A percentile compares a stretch with the other conserved stretches of the same genome.
Evolutionary conservation across 495 filamentous ascomycete species (phyloP).

Genomic region (Massariosphaeria phaeospora): DNA sequence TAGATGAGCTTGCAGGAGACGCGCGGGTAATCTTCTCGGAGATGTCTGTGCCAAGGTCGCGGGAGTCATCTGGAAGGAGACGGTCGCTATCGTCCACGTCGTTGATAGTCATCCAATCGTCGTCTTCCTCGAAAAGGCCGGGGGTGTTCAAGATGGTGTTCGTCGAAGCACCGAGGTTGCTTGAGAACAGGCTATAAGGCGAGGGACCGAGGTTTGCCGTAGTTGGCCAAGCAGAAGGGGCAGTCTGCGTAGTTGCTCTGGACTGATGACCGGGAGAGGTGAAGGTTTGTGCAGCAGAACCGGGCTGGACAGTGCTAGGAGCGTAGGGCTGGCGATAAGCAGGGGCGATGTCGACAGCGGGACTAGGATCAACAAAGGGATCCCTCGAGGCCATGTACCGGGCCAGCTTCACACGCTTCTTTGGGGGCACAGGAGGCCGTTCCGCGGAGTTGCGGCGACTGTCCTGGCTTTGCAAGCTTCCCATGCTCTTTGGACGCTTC

Average conservation of each 20-base stretch:
- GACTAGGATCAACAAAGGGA: background rate
- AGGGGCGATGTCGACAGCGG: background rate
- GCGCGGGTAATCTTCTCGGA: background rate
- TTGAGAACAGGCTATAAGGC: background rate
- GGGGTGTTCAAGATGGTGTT: background rate
- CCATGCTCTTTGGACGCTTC: conserved; percentile 22
- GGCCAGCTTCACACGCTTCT: conserved; percentile 19
- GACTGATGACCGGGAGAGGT: background rate
- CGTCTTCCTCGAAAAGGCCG: conserved; percentile 1
- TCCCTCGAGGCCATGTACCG: conserved; percentile 9
- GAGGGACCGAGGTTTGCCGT: background rate
- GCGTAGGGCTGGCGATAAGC: background rate
- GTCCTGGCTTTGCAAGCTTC: conserved; percentile 10
- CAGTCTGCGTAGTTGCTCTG: background rate
- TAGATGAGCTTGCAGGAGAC: background rate
- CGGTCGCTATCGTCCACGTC: conserved; percentile 1
- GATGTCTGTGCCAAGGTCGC: background rate
- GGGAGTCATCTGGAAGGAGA: background rate
- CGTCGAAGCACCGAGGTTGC: background rate
- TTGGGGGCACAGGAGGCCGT: conserved; percentile 14
- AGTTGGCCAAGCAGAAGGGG: background rate
- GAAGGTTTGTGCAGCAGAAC: background rate
- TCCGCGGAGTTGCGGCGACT: conserved; percentile 5
- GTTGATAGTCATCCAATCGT: conserved; percentile 1
- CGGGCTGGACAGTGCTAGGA: background rate